Evolutionary conservation across 208 protist species (phyloP).

Genomic region (Strigomonas culicis): DNA sequence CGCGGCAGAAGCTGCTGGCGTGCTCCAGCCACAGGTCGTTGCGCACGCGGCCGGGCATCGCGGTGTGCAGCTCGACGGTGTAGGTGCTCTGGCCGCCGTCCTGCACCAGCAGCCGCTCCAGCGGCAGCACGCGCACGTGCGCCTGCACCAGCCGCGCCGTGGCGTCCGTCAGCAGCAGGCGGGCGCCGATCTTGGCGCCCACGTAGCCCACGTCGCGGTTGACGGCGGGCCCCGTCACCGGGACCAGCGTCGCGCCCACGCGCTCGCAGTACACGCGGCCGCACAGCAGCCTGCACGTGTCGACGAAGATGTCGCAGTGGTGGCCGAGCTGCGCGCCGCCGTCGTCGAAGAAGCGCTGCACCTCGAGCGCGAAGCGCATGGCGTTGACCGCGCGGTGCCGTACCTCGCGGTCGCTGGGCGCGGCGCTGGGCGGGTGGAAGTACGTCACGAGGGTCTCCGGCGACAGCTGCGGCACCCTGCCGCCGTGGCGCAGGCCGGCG

Average conservation of each 20-base stretch:
- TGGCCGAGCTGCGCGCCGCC: neutral
- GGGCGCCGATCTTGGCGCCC: neutral
- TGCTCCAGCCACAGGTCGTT: slow-evolving; percentile 17
- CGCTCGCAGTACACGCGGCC: neutral
- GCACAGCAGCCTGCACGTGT: neutral
- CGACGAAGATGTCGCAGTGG: neutral
- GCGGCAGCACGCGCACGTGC: slow-evolving; percentile 18
- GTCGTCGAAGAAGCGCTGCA: neutral
- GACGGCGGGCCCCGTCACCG: neutral
- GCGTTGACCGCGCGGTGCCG: neutral
- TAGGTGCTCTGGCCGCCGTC: neutral
- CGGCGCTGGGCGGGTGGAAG: neutral
- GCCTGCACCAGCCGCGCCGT: slow-evolving; percentile 15
- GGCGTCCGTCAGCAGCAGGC: slow-evolving; percentile 11
- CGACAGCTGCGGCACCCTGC: neutral
- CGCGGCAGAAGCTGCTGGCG: slow-evolving; percentile 10
- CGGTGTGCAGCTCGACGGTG: slow-evolving; percentile 24
- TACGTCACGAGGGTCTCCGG: neutral
- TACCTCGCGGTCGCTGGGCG: neutral
- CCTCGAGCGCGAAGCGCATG: neutral
- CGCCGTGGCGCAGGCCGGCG: neutral
- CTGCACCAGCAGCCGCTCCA: slow-evolving; percentile 13
- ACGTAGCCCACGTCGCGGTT: neutral
- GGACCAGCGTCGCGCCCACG: neutral
- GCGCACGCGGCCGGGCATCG: slow-evolving; percentile 12